These are phyloP conservation scores for Paracorniculantispora psalliotae DNA, from an alignment of 2,329 filamentous ascomycete species.

Conservation along the genomic window DNA sequence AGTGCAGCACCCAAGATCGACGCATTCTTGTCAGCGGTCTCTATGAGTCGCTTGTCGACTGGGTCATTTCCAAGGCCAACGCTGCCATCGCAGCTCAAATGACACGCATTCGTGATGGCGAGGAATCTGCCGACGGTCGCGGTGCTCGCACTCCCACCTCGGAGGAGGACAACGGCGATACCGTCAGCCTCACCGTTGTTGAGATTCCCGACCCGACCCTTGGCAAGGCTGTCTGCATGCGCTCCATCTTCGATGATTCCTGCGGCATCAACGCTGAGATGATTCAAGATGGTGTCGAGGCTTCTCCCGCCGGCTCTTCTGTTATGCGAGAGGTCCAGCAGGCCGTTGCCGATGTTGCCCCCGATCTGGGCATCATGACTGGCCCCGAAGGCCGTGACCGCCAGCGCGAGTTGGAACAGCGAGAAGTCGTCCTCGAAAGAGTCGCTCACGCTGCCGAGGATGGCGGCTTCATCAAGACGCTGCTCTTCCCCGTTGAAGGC, in stretches of 20 bases:
- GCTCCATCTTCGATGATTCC: conserved; percentile 88
- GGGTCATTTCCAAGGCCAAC: conserved; percentile 87
- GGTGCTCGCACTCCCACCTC: conserved; percentile 60
- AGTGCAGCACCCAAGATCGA: conserved; percentile 81
- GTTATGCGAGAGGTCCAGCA: conserved; percentile 83
- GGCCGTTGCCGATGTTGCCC: conserved; percentile 69
- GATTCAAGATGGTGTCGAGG: conserved; percentile 88
- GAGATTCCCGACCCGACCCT: conserved; percentile 77
- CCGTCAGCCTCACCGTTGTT: conserved; percentile 81
- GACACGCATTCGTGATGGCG: conserved; percentile 57
- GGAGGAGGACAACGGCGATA: conserved; percentile 70
- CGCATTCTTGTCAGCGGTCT: conserved; percentile 77
- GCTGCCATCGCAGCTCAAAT: conserved; percentile 75
- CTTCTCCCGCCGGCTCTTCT: conserved; percentile 68
- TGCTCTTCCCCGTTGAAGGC: conserved; percentile 73
- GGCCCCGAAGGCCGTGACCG: conserved; percentile 65
- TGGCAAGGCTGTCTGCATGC: conserved; percentile 83
- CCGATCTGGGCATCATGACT: conserved; percentile 71
- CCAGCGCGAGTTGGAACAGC: conserved; percentile 73
- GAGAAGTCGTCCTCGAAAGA: conserved; percentile 80
- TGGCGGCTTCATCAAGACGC: conserved; percentile 73
- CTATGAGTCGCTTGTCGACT: conserved; percentile 92
- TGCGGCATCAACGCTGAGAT: conserved; percentile 94
- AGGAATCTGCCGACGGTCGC: conserved; percentile 62
- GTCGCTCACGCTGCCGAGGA: conserved; percentile 75